A percentile compares a stretch with the other conserved stretches of the same genome.
Conservation (phyloP, 345 rosid genomes). For the Populus davidiana region DNA sequence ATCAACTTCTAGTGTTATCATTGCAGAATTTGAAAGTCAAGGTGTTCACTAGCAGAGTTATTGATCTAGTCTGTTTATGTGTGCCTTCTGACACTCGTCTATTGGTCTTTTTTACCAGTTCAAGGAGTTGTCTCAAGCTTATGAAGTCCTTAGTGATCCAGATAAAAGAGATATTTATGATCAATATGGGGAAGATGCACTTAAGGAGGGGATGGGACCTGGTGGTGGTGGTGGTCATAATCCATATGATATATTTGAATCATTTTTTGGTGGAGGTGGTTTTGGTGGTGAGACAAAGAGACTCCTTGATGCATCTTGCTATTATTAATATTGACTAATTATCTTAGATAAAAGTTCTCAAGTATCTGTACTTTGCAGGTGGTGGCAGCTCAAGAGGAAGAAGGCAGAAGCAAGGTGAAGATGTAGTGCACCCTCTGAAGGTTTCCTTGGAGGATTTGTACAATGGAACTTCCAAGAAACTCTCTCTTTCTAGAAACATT, state of each 20-base stretch:
- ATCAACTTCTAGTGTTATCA: background rate
- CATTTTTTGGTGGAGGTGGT: constrained; percentile 42
- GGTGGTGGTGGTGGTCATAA: constrained; percentile 35
- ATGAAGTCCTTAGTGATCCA: constrained; percentile 66
- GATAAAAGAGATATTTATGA: constrained; percentile 65
- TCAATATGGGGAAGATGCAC: constrained; percentile 64
- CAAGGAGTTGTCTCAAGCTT: constrained; percentile 67
- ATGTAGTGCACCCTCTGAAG: constrained; percentile 46
- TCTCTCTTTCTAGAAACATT: constrained; percentile 49
- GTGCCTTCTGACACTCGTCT: background rate
- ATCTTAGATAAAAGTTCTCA: background rate
- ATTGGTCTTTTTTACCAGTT: constrained; percentile 34
- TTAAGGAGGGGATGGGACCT: constrained; percentile 73
- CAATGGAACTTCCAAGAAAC: constrained; percentile 58
- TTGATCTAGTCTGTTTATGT: background rate
- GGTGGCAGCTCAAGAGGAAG: constrained; percentile 53
- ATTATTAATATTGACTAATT: background rate
- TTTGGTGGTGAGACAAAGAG: constrained; percentile 39
- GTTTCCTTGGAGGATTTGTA: constrained; percentile 62
- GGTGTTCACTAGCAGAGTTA: background rate
- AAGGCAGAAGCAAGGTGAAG: constrained; percentile 61
- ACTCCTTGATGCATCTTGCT: background rate
- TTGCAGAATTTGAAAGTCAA: background rate
- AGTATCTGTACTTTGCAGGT: constrained; percentile 25
- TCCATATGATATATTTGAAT: constrained; percentile 61